phyloP scores from a whole-genome alignment of 495 filamentous ascomycete genomes.

The Neurospora tetrasperma region DNA sequence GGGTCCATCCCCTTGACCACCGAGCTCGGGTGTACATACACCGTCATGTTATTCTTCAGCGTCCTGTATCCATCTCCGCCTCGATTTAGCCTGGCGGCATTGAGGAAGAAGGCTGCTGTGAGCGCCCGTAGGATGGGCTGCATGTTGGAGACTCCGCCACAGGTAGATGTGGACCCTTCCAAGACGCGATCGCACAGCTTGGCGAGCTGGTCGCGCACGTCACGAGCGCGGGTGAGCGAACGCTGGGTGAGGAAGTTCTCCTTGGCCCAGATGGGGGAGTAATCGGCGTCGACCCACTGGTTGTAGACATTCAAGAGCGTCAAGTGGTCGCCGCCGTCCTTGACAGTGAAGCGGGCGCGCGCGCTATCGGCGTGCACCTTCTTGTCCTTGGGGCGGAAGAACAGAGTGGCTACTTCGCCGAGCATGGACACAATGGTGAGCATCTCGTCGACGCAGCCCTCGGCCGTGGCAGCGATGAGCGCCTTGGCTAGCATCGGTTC shows the following conservation, averaged over 20 bases:
- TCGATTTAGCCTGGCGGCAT: slow-evolving; percentile 76
- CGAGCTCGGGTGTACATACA: slow-evolving; percentile 80
- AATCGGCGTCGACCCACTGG: slow-evolving; percentile 92
- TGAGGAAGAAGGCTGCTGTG: slow-evolving; percentile 89
- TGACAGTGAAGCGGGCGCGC: slow-evolving; percentile 81
- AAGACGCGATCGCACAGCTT: slow-evolving; percentile 83
- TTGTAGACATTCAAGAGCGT: slow-evolving; percentile 95
- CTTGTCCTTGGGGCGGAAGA: slow-evolving; percentile 96
- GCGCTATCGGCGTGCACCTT: slow-evolving; percentile 92
- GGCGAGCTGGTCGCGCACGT: slow-evolving; percentile 89
- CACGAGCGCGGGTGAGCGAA: slow-evolving; percentile 72
- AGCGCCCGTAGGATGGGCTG: slow-evolving; percentile 77
- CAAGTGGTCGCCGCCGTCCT: slow-evolving; percentile 85
- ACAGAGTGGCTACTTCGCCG: slow-evolving; percentile 75
- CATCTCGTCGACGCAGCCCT: slow-evolving; percentile 89
- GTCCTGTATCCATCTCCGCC: slow-evolving; percentile 90
- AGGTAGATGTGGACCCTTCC: slow-evolving; percentile 64
- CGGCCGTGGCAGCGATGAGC: slow-evolving; percentile 78
- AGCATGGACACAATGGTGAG: slow-evolving; percentile 94
- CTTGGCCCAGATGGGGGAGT: slow-evolving; percentile 74
- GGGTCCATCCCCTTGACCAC: slow-evolving; percentile 75
- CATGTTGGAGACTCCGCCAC: slow-evolving; percentile 62
- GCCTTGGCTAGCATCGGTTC: slow-evolving; percentile 90
- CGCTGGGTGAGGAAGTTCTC: slow-evolving; percentile 95
- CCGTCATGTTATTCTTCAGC: slow-evolving; percentile 82